Conservation (phyloP, 257 asterid genomes). For the Craterostigma plantagineum region DNA sequence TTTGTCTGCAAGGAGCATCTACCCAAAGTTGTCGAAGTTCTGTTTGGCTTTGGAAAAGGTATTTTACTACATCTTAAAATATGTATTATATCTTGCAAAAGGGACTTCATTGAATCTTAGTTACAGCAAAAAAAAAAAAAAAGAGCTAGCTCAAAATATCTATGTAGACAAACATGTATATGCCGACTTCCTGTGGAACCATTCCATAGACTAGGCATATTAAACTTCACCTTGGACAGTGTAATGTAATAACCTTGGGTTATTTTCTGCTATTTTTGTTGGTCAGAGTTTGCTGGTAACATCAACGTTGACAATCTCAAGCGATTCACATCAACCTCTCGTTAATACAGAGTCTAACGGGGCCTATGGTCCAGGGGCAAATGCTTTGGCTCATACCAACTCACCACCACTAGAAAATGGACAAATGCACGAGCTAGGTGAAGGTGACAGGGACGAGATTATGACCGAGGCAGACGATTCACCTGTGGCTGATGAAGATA, state of each 20-base stretch:
- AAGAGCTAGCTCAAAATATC: too few relatives aligned
- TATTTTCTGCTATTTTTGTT: not conserved
- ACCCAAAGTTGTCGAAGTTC: conserved; percentile 70
- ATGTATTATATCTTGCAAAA: too few relatives aligned
- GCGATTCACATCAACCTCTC: not conserved
- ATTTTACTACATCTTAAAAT: conserved; percentile 3
- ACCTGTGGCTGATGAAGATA: too few relatives aligned
- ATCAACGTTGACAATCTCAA: conserved; percentile 3
- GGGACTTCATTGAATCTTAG: too few relatives aligned
- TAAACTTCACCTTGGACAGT: not conserved
- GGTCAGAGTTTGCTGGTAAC: conserved; percentile 2
- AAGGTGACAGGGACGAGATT: conserved; percentile 2
- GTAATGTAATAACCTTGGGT: not conserved
- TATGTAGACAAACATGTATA: not conserved
- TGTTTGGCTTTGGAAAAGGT: conserved; percentile 96
- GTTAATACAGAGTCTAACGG: not conserved
- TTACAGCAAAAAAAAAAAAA: too few relatives aligned
- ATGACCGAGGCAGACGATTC: not conserved
- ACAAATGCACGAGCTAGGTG: too few relatives aligned
- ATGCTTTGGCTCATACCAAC: not conserved
- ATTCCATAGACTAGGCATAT: not conserved
- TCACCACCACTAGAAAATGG: conserved; percentile 1
- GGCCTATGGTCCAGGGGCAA: not conserved
- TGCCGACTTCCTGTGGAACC: not conserved
- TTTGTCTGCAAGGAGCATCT: conserved; percentile 61